These are phyloP conservation scores for Melampsora americana DNA, from an alignment of 1,284 basidiomycete genomes.

Conservation along the genomic window DNA sequence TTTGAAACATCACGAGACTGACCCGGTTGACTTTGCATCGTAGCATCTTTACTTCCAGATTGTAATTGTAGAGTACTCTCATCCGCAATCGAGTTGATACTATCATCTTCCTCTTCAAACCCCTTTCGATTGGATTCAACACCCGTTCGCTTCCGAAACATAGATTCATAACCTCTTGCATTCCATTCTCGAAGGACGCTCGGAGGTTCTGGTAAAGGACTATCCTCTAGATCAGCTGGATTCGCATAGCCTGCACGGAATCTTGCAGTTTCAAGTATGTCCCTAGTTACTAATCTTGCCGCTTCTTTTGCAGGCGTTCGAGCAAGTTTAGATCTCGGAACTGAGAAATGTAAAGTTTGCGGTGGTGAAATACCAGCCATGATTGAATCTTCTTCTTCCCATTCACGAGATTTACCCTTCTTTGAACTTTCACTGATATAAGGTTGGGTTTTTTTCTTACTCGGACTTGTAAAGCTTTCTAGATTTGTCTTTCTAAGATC, in stretches of 20 bases:
- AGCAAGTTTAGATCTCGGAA: slow-evolving; percentile 51
- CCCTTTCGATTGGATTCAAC: slow-evolving; percentile 11
- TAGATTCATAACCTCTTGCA: slow-evolving; percentile 32
- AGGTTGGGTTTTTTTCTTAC: slow-evolving; percentile 8
- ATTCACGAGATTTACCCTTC: slow-evolving; percentile 43
- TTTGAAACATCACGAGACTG: no score
- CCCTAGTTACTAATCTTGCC: slow-evolving; percentile 51
- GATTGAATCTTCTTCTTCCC: slow-evolving; percentile 50
- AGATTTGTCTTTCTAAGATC: slow-evolving; percentile 53
- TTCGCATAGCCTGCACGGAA: slow-evolving; percentile 36
- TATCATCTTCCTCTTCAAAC: neutral
- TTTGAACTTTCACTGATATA: neutral
- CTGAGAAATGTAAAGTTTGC: slow-evolving; percentile 52
- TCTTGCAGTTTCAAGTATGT: slow-evolving; percentile 51
- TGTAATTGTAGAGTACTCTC: neutral
- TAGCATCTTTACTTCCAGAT: neutral
- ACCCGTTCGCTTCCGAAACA: slow-evolving; percentile 16
- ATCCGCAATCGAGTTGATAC: neutral
- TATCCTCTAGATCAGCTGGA: slow-evolving; percentile 41
- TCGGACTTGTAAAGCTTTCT: slow-evolving; percentile 44
- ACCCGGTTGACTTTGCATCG: neutral
- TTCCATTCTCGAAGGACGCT: slow-evolving; percentile 42
- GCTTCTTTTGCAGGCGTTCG: slow-evolving; percentile 54
- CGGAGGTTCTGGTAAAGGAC: slow-evolving; percentile 33
- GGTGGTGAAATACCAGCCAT: slow-evolving; percentile 53